Conservation (phyloP, 495 filamentous ascomycete species). For the Neurospora sp. region DNA sequence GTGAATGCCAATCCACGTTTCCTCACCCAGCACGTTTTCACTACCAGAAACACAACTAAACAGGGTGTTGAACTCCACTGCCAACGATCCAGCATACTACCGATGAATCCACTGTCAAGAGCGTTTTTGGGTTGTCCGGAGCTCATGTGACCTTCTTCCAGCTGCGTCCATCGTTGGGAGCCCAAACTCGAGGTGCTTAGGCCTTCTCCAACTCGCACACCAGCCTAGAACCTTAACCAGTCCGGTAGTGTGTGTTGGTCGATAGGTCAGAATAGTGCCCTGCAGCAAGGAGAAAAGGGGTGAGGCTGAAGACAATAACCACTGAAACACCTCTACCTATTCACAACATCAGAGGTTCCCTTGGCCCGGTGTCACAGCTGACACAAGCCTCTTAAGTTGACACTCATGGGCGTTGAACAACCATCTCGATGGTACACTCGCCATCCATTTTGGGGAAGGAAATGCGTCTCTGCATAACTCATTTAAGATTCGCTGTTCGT, state of each 20-base stretch:
- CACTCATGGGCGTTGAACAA: background rate
- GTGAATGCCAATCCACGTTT: background rate
- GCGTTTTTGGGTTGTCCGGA: background rate
- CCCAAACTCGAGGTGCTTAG: background rate
- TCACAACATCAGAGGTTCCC: background rate
- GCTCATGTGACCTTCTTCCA: background rate
- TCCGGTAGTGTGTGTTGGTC: background rate
- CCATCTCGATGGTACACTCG: background rate
- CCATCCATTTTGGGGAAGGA: background rate
- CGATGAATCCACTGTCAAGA: background rate
- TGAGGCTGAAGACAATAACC: background rate
- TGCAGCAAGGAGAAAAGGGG: background rate
- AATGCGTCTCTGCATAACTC: background rate
- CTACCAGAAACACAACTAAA: background rate
- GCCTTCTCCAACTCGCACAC: background rate
- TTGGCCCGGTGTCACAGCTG: background rate
- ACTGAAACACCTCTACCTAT: background rate
- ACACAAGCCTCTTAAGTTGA: background rate
- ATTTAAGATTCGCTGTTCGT: background rate
- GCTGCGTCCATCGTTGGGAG: background rate
- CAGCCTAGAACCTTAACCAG: background rate
- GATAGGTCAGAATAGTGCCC: background rate
- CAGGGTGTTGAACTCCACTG: background rate
- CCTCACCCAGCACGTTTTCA: background rate
- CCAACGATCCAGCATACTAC: background rate